phyloP scores from a whole-genome alignment of 2,329 filamentous ascomycete genomes.

The Calycina herbarum region DNA sequence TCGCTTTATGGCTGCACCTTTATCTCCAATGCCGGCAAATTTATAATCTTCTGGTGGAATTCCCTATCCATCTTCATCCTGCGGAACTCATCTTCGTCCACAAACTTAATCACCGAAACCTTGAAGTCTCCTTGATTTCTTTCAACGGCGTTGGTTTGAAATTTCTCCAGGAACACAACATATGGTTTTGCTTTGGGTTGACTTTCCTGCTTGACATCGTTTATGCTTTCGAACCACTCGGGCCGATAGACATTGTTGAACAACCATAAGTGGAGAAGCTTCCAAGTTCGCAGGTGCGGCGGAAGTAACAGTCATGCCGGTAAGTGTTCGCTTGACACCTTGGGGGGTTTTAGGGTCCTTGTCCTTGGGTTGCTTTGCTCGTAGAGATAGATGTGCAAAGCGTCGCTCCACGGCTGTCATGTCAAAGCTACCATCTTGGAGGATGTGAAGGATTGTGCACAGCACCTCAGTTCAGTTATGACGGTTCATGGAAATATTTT shows the following conservation, averaged over 20 bases:
- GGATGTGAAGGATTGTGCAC: slow-evolving; percentile 85
- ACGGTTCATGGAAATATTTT: slow-evolving; percentile 93
- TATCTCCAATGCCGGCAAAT: neutral
- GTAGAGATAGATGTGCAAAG: slow-evolving; percentile 88
- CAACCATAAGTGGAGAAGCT: too few relatives aligned
- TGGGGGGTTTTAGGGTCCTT: slow-evolving; percentile 73
- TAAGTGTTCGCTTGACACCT: slow-evolving; percentile 71
- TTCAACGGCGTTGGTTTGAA: neutral
- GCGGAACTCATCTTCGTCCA: neutral
- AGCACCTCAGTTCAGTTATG: slow-evolving; percentile 94
- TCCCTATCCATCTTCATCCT: neutral
- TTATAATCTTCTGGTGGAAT: neutral
- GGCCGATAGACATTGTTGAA: too few relatives aligned
- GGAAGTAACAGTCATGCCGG: slow-evolving; percentile 47
- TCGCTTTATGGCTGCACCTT: neutral
- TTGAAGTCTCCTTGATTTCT: neutral
- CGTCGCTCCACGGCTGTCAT: slow-evolving; percentile 92
- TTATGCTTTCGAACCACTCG: too few relatives aligned
- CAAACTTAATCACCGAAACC: neutral
- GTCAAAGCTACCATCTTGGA: slow-evolving; percentile 94
- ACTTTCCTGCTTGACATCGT: too few relatives aligned
- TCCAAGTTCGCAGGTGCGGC: neutral
- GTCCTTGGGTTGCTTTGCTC: slow-evolving; percentile 76
- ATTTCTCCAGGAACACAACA: neutral
- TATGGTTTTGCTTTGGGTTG: too few relatives aligned